Percentiles rank a stretch among this genome's conserved stretches.
phyloP scores from a whole-genome alignment of 495 filamentous ascomycete genomes.

The Evernia prunastri region DNA sequence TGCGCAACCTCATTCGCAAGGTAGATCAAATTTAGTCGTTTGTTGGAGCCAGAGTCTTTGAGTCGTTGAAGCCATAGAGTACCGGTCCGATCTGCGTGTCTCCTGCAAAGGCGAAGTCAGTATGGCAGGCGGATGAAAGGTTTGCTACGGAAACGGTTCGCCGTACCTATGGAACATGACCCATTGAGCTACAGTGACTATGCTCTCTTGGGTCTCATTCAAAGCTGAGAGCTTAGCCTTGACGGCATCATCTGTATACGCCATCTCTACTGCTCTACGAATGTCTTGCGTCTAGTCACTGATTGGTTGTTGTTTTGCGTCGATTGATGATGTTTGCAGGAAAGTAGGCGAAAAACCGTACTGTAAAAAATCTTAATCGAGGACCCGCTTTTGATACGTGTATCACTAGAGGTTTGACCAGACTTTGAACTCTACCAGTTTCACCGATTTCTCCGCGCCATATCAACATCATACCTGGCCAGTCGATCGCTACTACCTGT shows the following conservation, averaged over 20 bases:
- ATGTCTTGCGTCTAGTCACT: constrained; percentile 9
- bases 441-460: background rate
- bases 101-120: constrained; percentile 43
- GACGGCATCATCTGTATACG: constrained; percentile 90
- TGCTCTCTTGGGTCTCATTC: constrained; percentile 93
- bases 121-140: constrained; percentile 6
- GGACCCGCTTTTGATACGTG: constrained; percentile 3
- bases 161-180: constrained; percentile 95
- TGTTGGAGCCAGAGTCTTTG: constrained; percentile 73
- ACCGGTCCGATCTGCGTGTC: constrained; percentile 82
- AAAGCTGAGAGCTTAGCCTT: constrained; percentile 88
- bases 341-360: background rate
- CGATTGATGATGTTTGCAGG: constrained; percentile 22
- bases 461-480: background rate
- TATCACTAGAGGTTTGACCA: background rate
- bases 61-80: constrained; percentile 84
- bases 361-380: background rate
- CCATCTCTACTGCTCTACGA: constrained; percentile 49
- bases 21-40: constrained; percentile 87
- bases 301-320: constrained; percentile 15
- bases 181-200: constrained; percentile 95
- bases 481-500: background rate
- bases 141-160: constrained; percentile 17
- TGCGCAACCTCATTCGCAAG: constrained; percentile 96
- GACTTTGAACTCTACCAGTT: background rate